Conservation (phyloP, 2,329 filamentous ascomycete genomes). For the Diplocarpon mali region DNA sequence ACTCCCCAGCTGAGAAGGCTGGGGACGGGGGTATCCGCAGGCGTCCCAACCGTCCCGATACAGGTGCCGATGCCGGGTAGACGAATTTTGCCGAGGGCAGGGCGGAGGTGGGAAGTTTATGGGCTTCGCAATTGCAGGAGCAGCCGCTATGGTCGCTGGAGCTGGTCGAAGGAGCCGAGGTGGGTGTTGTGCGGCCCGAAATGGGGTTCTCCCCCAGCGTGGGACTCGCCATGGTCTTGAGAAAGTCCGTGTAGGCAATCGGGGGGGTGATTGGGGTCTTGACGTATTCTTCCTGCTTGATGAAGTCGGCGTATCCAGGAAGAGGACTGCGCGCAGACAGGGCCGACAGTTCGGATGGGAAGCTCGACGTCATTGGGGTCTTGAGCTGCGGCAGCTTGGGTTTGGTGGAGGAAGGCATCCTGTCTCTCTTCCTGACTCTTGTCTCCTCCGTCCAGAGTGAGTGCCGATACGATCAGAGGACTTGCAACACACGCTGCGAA, state of each 20-base stretch:
- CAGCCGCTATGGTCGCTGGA: conserved; percentile 39
- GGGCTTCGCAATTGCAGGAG: conserved; percentile 44
- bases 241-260: conserved; percentile 81
- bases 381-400: conserved; percentile 52
- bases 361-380: conserved; percentile 51
- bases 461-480: conserved; percentile 21
- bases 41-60: conserved; percentile 43
- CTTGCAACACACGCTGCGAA: conserved; percentile 18
- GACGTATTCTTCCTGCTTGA: conserved; percentile 57
- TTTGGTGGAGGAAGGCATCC: conserved; percentile 25
- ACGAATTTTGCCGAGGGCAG: conserved; percentile 44
- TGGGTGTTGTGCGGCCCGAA: conserved; percentile 37
- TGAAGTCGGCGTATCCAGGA: conserved; percentile 41
- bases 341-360: conserved; percentile 47
- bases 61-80: conserved; percentile 49
- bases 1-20: conserved; percentile 53
- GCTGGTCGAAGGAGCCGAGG: conserved; percentile 32
- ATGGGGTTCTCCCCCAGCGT: conserved; percentile 23
- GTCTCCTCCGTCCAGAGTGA: conserved; percentile 12
- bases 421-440: conserved; percentile 4
- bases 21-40: conserved; percentile 72
- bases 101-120: conserved; percentile 44
- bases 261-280: conserved; percentile 89
- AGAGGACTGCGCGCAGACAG: conserved; percentile 57
- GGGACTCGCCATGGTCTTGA: conserved; percentile 58